Percentiles rank a stretch among this genome's conserved stretches.
phyloP scores from a whole-genome alignment of 768 basidiomycete genomes.

The Tylopilus sp. region DNA sequence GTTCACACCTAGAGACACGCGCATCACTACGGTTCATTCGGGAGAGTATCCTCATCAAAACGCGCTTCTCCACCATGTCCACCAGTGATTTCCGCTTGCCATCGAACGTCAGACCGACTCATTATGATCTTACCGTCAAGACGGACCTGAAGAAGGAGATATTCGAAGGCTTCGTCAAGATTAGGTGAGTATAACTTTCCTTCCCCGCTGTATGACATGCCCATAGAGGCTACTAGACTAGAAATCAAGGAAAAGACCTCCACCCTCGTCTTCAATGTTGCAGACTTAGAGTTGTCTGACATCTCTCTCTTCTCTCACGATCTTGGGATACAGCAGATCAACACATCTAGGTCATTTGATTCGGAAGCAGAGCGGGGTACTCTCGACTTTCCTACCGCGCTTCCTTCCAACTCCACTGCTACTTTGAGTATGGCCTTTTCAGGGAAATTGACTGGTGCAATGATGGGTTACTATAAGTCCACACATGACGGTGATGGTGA shows the following conservation, averaged over 20 bases:
- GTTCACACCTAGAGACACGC: not conserved
- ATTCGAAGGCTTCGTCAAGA: conserved; percentile 75
- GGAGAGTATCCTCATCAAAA: not conserved
- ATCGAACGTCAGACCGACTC: conserved; percentile 59
- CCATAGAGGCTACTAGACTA: conserved; percentile 40
- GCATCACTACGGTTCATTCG: not conserved
- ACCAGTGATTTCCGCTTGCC: conserved; percentile 50
- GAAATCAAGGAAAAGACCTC: conserved; percentile 61
- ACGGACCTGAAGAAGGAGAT: conserved; percentile 77
- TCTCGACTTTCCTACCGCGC: conserved; percentile 50
- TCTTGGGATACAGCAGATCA: conserved; percentile 44
- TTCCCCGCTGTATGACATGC: not conserved
- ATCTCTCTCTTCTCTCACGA: conserved; percentile 56
- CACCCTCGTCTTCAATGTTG: conserved; percentile 61
- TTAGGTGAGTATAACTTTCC: conserved; percentile 45
- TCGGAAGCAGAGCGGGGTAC: conserved; percentile 60
- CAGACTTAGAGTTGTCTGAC: conserved; percentile 53
- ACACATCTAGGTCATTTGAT: conserved; percentile 52
- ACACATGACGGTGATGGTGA: conserved; percentile 60
- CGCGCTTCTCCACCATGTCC: conserved; percentile 13
- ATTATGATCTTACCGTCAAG: conserved; percentile 76
- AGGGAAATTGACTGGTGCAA: conserved; percentile 61
- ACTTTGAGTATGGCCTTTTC: conserved; percentile 67
- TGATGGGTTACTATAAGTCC: conserved; percentile 85
- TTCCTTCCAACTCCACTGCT: conserved; percentile 70